Base-by-base conservation (phyloP, 2,329 filamentous ascomycete genomes). In the Trichoderma citrinoviride region DNA sequence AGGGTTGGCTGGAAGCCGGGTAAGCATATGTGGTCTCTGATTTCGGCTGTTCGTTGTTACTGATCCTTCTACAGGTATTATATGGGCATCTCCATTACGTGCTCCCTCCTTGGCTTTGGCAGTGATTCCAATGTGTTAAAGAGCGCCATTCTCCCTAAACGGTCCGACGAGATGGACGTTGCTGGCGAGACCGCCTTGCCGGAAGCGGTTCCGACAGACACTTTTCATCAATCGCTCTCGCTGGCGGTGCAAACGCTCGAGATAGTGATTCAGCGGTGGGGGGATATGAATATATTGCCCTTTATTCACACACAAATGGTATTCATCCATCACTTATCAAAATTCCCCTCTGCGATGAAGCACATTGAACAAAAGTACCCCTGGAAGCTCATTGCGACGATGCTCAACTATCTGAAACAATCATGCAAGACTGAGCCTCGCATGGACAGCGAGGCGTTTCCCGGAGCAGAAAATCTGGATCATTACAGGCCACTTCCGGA, bases 231-330 rank as follows among this genome's bases (percentile, higher is more conserved):
- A 54, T 80, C 80, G 0, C 76, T 76, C 19, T 63, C 69, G 0
- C 77, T 88, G 41, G 76, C 78, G 1, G 75, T 77, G 40, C 72
- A 76, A 2, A 84, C 80, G 0, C 79, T 83, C 44, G 68, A 74
- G 3, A 72, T 85, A 1, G 79, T 84, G 1, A 78, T 88, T 7
- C 73, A 75, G 2, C 80, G 86, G 0, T 79, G 82, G 29, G 83
- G 82, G 0, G 87, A 90, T 50, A 77, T 80, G 3, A 87, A 87
- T 66, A 82, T 86, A 3, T 77, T 90, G 1, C 82, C 87, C 0
- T 90, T 86, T 70, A 70, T 90, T 0, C 88, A 91, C 68, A 81
- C 86, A 0, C 81, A 83, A 5, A 76, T 92, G 27, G 82, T 85
- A 0, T 90, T 90, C 69, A 71, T 91, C 7, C 70, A 76, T 2